Conservation (phyloP, 139 green algal genomes). For the Asterochloris erici region DNA sequence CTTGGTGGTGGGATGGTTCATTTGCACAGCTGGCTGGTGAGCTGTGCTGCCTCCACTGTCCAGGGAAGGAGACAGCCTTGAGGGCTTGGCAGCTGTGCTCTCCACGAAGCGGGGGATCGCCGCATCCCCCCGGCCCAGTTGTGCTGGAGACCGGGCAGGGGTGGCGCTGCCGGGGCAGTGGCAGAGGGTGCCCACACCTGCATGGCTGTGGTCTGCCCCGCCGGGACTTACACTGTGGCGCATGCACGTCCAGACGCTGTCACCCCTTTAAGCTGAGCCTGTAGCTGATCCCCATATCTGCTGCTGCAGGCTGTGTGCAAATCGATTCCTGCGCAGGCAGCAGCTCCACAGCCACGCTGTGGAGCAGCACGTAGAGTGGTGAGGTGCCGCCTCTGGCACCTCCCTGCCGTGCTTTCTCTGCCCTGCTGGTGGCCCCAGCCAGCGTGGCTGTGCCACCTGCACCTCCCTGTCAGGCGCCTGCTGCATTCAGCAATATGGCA, state of each 20-base stretch:
- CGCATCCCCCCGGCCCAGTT: no score
- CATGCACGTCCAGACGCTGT: no score
- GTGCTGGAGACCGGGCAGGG: no score
- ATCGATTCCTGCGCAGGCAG: slow-evolving; percentile 71
- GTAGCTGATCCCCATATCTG: no score
- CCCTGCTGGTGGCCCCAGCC: not conserved
- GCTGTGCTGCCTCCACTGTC: slow-evolving; percentile 6
- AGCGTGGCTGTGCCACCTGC: no score
- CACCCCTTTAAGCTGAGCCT: not conserved
- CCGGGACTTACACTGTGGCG: no score
- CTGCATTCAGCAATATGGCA: not conserved
- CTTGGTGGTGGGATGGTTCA: slow-evolving; percentile 64
- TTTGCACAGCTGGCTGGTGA: slow-evolving; percentile 86
- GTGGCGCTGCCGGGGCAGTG: no score
- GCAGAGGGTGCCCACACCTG: no score
- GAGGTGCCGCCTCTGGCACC: slow-evolving; percentile 1
- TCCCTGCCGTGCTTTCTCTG: not conserved
- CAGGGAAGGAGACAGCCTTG: not conserved
- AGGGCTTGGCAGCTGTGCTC: not conserved
- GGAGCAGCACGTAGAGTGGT: slow-evolving; percentile 91
- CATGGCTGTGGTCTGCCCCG: no score
- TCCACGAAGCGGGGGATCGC: no score
- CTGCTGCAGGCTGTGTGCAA: slow-evolving; percentile 65
- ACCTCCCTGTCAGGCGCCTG: not conserved
- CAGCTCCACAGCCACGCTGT: slow-evolving; percentile 67